Evolutionary conservation across 1,284 basidiomycete species (phyloP), one percentile per base, ranked within the genome.

Genomic region (Ganoderma sp.): DNA sequence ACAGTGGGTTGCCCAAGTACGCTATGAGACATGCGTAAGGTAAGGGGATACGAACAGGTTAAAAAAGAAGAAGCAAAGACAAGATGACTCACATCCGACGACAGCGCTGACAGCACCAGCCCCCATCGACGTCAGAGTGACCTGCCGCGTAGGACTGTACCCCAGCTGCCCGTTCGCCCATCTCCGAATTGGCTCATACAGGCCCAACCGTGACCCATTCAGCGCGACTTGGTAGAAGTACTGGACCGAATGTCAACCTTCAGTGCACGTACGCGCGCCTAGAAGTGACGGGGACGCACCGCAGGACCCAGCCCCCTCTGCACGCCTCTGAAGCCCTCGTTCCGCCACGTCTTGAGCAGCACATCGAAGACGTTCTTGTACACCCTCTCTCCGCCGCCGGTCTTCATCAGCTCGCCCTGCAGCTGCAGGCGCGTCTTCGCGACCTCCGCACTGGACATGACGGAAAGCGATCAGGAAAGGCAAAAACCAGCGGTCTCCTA

Each of bases 281-380:
- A 32, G n/a, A 22, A 48, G 45, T 10, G n/a, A 22, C 15, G 42
- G 2, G 1, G 58, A 88, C 94, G 80, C 78, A 95, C 94, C 59
- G 97, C 97, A 66, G 96, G 91, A 69, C 89, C 84, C 56, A 99
- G 85, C 71, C 97, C 97, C 78, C 97, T 85, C 79, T 99, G 97
- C 42, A 98, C 79, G 41, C 97, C 97, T 62, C 88, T 85, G 65
- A 98, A 83, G 12, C 97, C 97, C 80, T 99, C 97, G 77, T 96
- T 89, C 78, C 81, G 86, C 89, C 91, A 97, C n/a, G 97, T 98
- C 83, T 98, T 98, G 41, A 81, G 80, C 68, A 98, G 83, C 19
- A 94, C 95, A 78, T 99, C 97, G 50, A 95, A 74, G 1, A 93
- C 93, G 76, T 91, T 94, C 68, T 88, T 93, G 84, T 98, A 99